Percentiles rank a stretch among this genome's conserved stretches.
Evolutionary conservation across 768 basidiomycete genomes (phyloP).

Genomic region (Lactarius indigo): DNA sequence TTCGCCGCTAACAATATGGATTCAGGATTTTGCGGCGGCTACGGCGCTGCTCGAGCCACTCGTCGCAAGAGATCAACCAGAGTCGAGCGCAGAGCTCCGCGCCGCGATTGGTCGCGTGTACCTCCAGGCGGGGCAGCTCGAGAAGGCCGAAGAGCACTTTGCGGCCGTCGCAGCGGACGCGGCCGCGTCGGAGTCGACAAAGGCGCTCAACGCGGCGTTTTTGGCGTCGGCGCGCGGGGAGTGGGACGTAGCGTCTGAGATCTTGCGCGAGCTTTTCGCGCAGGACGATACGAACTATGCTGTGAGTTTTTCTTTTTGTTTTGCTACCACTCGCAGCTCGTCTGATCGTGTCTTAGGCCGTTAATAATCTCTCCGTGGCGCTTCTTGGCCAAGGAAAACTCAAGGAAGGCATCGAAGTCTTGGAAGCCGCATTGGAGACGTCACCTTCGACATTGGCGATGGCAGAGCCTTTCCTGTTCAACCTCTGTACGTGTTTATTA

Average conservation of each 20-base stretch:
- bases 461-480: slow-evolving; percentile 82
- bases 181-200: slow-evolving; percentile 39
- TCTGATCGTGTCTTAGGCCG: slow-evolving; percentile 43
- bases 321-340: too few species aligned
- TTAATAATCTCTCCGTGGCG: slow-evolving; percentile 74
- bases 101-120: slow-evolving; percentile 73
- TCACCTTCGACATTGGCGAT: slow-evolving; percentile 71
- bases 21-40: slow-evolving; percentile 68
- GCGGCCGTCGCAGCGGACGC: slow-evolving; percentile 44
- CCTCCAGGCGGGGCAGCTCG: slow-evolving; percentile 67
- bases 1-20: background rate
- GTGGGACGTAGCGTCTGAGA: slow-evolving; percentile 51
- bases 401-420: slow-evolving; percentile 68
- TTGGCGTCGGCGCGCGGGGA: slow-evolving; percentile 67
- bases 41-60: slow-evolving; percentile 65
- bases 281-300: slow-evolving; percentile 36
- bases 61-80: slow-evolving; percentile 40
- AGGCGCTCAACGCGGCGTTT: slow-evolving; percentile 61
- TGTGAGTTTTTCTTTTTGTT: background rate
- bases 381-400: slow-evolving; percentile 67
- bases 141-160: slow-evolving; percentile 58
- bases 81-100: slow-evolving; percentile 47
- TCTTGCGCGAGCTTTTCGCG: slow-evolving; percentile 43
- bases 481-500: slow-evolving; percentile 55
- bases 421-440: slow-evolving; percentile 57